These are phyloP conservation scores for Ogataea zsoltii DNA, from an alignment of 805 yeast species.

Conservation along the genomic window DNA sequence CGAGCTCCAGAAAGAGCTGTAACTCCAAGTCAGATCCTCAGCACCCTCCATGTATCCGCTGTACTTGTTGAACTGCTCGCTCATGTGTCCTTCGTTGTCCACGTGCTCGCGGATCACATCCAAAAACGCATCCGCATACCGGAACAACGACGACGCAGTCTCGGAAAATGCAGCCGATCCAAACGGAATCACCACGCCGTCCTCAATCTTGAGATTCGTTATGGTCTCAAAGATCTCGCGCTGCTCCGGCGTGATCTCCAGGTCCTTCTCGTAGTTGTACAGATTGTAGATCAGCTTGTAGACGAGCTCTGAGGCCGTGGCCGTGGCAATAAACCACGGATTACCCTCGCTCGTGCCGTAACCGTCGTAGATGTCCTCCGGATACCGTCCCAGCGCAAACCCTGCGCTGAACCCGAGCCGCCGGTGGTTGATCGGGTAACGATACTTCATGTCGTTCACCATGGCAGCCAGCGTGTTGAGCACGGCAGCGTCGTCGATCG, in stretches of 20 bases:
- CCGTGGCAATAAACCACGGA: slow-evolving; percentile 88
- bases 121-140: slow-evolving; percentile 69
- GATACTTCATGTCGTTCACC: slow-evolving; percentile 63
- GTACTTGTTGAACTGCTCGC: slow-evolving; percentile 84
- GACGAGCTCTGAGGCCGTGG: slow-evolving; percentile 64
- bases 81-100: slow-evolving; percentile 68
- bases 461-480: slow-evolving; percentile 64
- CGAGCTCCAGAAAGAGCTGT: slow-evolving; percentile 73
- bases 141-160: slow-evolving; percentile 46
- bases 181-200: slow-evolving; percentile 32
- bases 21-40: slow-evolving; percentile 84
- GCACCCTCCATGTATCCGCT: slow-evolving; percentile 92
- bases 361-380: slow-evolving; percentile 90
- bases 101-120: slow-evolving; percentile 59
- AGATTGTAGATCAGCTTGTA: slow-evolving; percentile 54
- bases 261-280: slow-evolving; percentile 40
- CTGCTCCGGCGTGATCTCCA: slow-evolving; percentile 36
- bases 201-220: slow-evolving; percentile 23
- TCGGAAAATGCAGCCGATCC: slow-evolving; percentile 47
- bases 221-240: slow-evolving; percentile 23
- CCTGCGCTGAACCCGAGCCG: slow-evolving; percentile 43
- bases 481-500: slow-evolving; percentile 56
- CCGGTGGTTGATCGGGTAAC: slow-evolving; percentile 76
- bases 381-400: slow-evolving; percentile 85
- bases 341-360: slow-evolving; percentile 72